Conservation (phyloP, 805 yeast genomes). For the Saturnispora serradocipensis region DNA sequence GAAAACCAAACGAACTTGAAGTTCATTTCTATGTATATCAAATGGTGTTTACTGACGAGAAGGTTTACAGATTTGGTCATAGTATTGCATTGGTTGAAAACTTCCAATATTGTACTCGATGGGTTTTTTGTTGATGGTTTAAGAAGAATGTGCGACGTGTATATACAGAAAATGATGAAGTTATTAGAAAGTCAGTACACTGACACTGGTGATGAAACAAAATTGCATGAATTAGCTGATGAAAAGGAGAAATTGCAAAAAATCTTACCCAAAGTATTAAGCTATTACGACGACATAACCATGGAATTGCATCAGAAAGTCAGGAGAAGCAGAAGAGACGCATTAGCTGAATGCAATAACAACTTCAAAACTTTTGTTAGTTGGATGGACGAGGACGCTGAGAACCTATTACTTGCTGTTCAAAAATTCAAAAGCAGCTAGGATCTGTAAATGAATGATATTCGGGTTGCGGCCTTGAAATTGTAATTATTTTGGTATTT, state of each 20-base stretch:
- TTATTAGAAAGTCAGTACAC: neutral
- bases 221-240: conserved; percentile 5
- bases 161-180: conserved; percentile 2
- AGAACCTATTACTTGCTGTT: conserved; percentile 3
- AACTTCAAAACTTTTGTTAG: conserved; percentile 9
- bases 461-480: neutral
- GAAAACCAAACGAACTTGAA: conserved; percentile 10
- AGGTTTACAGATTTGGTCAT: conserved; percentile 8
- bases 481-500: neutral
- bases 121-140: conserved; percentile 9
- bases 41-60: conserved; percentile 10
- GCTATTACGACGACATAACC: conserved; percentile 12
- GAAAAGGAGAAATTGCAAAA: conserved; percentile 2
- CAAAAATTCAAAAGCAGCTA: conserved; percentile 2
- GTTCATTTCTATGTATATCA: conserved; percentile 11
- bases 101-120: conserved; percentile 2
- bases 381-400: conserved; percentile 17
- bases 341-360: conserved; percentile 8
- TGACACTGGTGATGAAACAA: neutral
- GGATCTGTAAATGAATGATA: neutral
- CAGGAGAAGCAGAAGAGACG: conserved; percentile 1
- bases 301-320: conserved; percentile 8
- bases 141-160: neutral
- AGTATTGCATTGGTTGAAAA: conserved; percentile 12
- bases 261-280: conserved; percentile 11